Conservation (phyloP, 2,329 filamentous ascomycete species). For the Pestalotiopsis sp. region DNA sequence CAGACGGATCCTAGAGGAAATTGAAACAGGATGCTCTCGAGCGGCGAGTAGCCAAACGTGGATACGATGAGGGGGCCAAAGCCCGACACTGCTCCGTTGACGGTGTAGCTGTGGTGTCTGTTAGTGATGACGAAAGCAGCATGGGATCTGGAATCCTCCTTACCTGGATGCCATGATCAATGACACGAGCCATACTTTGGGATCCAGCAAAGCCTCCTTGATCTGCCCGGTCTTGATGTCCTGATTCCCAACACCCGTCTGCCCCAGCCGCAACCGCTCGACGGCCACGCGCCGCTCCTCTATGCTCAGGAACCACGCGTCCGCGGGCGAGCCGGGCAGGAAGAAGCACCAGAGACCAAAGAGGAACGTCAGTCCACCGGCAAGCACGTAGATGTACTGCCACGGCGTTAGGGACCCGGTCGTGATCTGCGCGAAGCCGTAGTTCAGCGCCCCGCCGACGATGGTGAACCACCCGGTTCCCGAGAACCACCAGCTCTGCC, state of each 20-base stretch:
- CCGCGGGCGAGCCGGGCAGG: conserved; percentile 66
- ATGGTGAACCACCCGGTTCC: conserved; percentile 62
- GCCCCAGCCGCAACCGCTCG: conserved; percentile 63
- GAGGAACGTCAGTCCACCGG: conserved; percentile 64
- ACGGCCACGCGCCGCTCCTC: conserved; percentile 69
- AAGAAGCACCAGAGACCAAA: conserved; percentile 68
- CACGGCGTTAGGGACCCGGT: conserved; percentile 59
- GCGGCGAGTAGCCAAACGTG: conserved; percentile 68
- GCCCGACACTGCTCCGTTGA: conserved; percentile 72
- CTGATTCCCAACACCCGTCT: conserved; percentile 65
- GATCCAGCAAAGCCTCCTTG: conserved; percentile 58
- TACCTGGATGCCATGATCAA: conserved; percentile 69
- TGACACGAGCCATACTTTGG: conserved; percentile 66
- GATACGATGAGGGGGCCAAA: conserved; percentile 74
- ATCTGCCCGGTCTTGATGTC: conserved; percentile 64
- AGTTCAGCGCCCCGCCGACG: conserved; percentile 66
- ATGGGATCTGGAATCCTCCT: too few species aligned
- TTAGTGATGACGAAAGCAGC: too few species aligned
- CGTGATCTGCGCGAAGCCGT: conserved; percentile 67
- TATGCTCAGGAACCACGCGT: conserved; percentile 68
- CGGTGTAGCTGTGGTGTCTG: conserved; percentile 50
- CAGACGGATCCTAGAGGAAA: conserved; percentile 74
- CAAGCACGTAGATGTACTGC: conserved; percentile 74
- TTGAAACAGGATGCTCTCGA: conserved; percentile 72
- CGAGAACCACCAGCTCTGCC: conserved; percentile 72